Evolutionary conservation across 352 stramenopile genomes (phyloP), one percentile per base, ranked within the genome.

Genomic region (Detonula confervacea): DNA sequence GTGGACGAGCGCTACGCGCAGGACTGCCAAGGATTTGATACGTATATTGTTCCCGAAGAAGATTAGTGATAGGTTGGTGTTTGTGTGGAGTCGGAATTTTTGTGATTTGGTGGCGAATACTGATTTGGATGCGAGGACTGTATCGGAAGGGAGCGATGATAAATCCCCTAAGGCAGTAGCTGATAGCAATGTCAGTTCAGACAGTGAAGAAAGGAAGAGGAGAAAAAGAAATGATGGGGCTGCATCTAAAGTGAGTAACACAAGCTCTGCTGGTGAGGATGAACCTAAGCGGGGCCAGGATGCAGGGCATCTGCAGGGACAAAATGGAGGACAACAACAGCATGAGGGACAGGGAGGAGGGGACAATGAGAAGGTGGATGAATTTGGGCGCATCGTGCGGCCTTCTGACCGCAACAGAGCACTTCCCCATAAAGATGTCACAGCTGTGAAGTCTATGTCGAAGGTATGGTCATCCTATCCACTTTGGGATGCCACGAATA

Each of bases 401-500:
- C n/a, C n/a, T n/a, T n/a, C 20, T 52, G n/a, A 29, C 25, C 44
- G 6, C 46, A 59, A 64, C 20, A 46, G 63, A 55, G 5, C 42
- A 57, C 18, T 25, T 22, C 49, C 18, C 30, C 33, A 77, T 39
- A 47, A 77, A 25, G 57, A 83, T 66, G n/a, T 74, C 2, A 72
- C 85, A n/a, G 89, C 82, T 57, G 65, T 89, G 60, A 93, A 93
- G 80, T 73, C 67, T 8, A 70, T 93, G 44, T 46, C 56, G 2
- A 89, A 91, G 59, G 82, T 93, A 59, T 93, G 84, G 82, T 85
- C 71, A 37, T 47, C 61, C 2, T 92, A 77, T 80, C 88, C 84
- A n/a, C 57, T 92, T 8, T 93, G 88, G 88, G 78, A 91, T 64
- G 20, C 30, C 22, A 74, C 74, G 33, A 93, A 93, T 75, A 93